phyloP scores from a whole-genome alignment of 2,329 filamentous ascomycete species.

The Diaporthe ilicicola region DNA sequence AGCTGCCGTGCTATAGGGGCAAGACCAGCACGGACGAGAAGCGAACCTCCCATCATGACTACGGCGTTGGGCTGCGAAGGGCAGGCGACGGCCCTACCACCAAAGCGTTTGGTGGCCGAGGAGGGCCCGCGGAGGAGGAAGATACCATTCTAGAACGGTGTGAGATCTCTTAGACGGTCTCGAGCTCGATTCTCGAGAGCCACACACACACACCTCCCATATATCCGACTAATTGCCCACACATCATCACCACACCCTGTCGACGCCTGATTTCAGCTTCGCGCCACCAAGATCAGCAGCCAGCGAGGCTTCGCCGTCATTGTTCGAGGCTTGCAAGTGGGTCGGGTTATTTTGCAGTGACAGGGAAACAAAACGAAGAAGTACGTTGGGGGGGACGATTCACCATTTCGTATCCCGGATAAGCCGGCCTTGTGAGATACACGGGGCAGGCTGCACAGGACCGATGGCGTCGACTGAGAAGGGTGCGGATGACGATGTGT shows the following conservation, averaged over 20 bases:
- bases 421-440: not conserved
- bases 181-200: slow-evolving; percentile 22
- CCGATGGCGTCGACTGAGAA: slow-evolving; percentile 3
- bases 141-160: slow-evolving; percentile 20
- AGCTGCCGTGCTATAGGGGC: slow-evolving; percentile 22
- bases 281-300: not conserved
- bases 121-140: not conserved
- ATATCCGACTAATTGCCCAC: slow-evolving; percentile 30
- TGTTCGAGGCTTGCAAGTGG: not conserved
- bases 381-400: not conserved
- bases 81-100: not conserved
- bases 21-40: not conserved
- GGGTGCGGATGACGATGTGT: slow-evolving; percentile 6
- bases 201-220: slow-evolving; percentile 22
- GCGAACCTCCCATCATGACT: not conserved
- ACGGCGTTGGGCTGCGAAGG: not conserved
- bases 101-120: not conserved
- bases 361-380: not conserved
- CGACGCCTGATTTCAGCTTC: not conserved
- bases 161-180: slow-evolving; percentile 27
- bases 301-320: not conserved
- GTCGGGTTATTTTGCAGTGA: not conserved
- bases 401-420: slow-evolving; percentile 2
- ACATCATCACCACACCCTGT: slow-evolving; percentile 16
- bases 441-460: not conserved